Conservation (phyloP, 352 stramenopile genomes). For the Phytophthora macrochlamydospora region DNA sequence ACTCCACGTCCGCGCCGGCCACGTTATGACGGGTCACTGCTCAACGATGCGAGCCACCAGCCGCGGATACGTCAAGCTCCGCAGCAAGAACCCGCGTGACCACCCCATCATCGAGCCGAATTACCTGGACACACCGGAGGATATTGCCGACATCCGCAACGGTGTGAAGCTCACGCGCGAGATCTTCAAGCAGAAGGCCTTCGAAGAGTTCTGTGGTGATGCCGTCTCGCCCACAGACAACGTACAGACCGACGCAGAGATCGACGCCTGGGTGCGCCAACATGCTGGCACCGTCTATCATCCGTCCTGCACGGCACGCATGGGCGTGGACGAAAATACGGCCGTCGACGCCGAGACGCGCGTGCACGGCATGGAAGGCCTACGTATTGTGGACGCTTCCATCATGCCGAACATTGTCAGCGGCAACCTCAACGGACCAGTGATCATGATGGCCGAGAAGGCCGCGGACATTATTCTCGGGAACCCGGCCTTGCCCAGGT, state of each 20-base stretch:
- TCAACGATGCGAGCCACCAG: slow-evolving; percentile 83
- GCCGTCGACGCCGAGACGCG: slow-evolving; percentile 87
- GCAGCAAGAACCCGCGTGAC: slow-evolving; percentile 66
- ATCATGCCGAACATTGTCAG: slow-evolving; percentile 94
- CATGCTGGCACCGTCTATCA: slow-evolving; percentile 84
- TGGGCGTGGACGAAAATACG: slow-evolving; percentile 72
- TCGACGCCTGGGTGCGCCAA: slow-evolving; percentile 83
- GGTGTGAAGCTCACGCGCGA: slow-evolving; percentile 78
- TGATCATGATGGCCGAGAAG: slow-evolving; percentile 94
- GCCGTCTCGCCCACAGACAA: slow-evolving; percentile 61
- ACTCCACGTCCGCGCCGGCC: slow-evolving; percentile 37
- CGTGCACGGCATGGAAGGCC: slow-evolving; percentile 85
- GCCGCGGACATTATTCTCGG: slow-evolving; percentile 90
- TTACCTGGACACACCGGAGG: slow-evolving; percentile 76
- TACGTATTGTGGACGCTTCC: slow-evolving; percentile 92
- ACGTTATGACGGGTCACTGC: slow-evolving; percentile 86
- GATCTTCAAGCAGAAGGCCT: slow-evolving; percentile 84
- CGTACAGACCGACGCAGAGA: slow-evolving; percentile 63
- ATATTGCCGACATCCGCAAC: slow-evolving; percentile 68
- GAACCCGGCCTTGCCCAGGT: slow-evolving; percentile 62
- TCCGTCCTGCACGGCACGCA: slow-evolving; percentile 85
- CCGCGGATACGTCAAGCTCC: slow-evolving; percentile 75
- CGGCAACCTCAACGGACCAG: slow-evolving; percentile 92
- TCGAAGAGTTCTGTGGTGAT: slow-evolving; percentile 78
- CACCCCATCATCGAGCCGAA: slow-evolving; percentile 84